Evolutionary conservation across 1,139 yeast genomes (phyloP).

Genomic region (Debaryomyces fabryi): DNA sequence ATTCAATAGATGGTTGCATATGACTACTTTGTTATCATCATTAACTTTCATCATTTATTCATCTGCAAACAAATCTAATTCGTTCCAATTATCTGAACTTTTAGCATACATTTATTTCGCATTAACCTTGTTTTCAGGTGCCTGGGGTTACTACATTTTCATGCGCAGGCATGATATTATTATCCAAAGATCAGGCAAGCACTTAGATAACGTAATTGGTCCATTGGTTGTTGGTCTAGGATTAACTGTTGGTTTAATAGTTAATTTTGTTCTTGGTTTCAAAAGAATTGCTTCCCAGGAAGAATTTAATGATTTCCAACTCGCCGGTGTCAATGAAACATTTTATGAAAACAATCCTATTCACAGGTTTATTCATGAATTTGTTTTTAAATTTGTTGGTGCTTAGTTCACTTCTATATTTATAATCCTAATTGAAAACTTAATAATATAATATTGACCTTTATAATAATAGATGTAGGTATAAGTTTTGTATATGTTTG

Average conservation of each 20-base stretch:
- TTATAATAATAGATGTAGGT: background rate
- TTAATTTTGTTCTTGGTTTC: constrained; percentile 76
- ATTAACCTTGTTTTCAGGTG: constrained; percentile 77
- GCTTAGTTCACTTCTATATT: constrained; percentile 8
- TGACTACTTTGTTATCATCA: constrained; percentile 84
- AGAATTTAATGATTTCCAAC: constrained; percentile 4
- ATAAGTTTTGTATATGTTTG: too few species aligned
- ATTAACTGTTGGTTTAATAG: constrained; percentile 61
- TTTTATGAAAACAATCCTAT: constrained; percentile 37
- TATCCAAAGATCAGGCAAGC: constrained; percentile 79
- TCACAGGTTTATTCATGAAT: constrained; percentile 41
- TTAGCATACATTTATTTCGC: constrained; percentile 82
- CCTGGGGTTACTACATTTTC: constrained; percentile 89
- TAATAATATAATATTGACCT: background rate
- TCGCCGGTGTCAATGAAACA: constrained; percentile 22
- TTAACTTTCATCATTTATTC: constrained; percentile 83
- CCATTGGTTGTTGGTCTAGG: constrained; percentile 80
- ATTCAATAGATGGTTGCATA: constrained; percentile 92
- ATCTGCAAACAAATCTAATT: constrained; percentile 69
- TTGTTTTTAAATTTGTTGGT: constrained; percentile 24
- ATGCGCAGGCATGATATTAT: constrained; percentile 71
- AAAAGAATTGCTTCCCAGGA: constrained; percentile 26
- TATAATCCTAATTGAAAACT: background rate
- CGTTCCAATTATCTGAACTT: constrained; percentile 54
- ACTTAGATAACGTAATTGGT: constrained; percentile 86